Evolutionary conservation across 495 filamentous ascomycete species (phyloP), one percentile per base, ranked within the genome.

Genomic region (Penicillium daleae): DNA sequence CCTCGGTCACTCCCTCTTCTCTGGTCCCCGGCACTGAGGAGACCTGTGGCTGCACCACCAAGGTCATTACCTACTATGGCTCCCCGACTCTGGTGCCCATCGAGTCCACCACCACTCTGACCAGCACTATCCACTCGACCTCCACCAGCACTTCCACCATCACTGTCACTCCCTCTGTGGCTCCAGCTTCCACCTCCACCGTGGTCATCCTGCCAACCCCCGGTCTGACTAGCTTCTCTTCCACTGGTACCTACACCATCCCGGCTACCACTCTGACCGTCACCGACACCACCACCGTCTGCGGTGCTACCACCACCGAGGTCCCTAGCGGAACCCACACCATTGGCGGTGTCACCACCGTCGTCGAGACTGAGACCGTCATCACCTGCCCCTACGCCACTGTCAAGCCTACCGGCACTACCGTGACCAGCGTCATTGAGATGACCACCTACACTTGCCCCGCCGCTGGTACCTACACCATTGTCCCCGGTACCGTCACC

Each of bases 401-500:
- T 56, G 85, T 87, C 69, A 88, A 85, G 71, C 77, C 80, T 72
- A 69, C 70, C 57, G 83, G 80, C 67, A 83, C 82, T 67, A 87
- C 87, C 40, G 85, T 83, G 48, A 91, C 86, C 80, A 91, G 83
- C 80, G 78, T 90, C 70, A 84, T 90, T 71, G 82, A 83, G 76
- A 87, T 83, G 67, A 90, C 88, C 68, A 90, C 88, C 69, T 92
- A 89, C 74, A 85, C 88, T 68, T 93, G 90, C 88, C 89, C 91
- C 66, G 80, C 80, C 44, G 81, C 90, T 72, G 90, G 90, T 75
- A 92, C 89, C 59, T 93, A 93, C 82, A 92, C 88, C 72, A 88
- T 94, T 68, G 88, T 84, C 66, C 89, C 89, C 26, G 66, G 66
- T 37, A 83, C 82, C 71, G 90, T 88, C 69, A 89, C 86, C 60